phyloP scores from a whole-genome alignment of 2,329 filamentous ascomycete species.

The Xylariaceae sp. region DNA sequence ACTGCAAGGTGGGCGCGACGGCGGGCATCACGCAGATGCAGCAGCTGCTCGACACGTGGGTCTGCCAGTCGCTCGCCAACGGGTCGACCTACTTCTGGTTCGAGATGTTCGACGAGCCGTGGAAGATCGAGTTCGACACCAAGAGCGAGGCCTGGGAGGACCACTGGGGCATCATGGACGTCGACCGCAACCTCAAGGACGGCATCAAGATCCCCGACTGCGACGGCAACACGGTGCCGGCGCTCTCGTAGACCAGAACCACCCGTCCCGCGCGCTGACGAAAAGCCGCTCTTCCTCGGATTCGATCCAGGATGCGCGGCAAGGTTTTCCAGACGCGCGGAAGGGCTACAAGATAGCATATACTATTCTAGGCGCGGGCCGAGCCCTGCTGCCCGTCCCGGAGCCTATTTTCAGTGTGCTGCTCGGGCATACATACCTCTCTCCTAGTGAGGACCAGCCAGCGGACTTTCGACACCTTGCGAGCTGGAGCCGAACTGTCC shows the following conservation, averaged over 20 bases:
- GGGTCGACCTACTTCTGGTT: conserved; percentile 97
- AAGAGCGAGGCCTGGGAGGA: conserved; percentile 76
- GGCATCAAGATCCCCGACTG: conserved; percentile 86
- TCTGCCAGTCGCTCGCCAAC: conserved; percentile 72
- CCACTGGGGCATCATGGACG: conserved; percentile 88
- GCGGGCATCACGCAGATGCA: conserved; percentile 79
- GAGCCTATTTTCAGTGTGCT: not conserved
- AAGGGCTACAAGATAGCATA: not conserved
- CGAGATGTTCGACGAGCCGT: conserved; percentile 92
- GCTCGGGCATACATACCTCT: too few relatives aligned
- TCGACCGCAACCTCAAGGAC: conserved; percentile 72
- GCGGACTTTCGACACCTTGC: too few relatives aligned
- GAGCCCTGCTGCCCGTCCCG: not conserved
- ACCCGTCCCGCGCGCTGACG: too few relatives aligned
- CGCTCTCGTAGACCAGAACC: not conserved
- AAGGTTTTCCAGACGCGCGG: not conserved
- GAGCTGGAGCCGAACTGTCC: too few relatives aligned
- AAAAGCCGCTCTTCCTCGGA: too few relatives aligned
- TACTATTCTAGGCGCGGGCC: not conserved
- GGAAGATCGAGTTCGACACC: conserved; percentile 73
- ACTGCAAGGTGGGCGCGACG: conserved; percentile 61
- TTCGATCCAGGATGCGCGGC: not conserved
- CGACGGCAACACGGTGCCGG: conserved; percentile 60
- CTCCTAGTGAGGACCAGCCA: too few relatives aligned
- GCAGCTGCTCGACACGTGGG: conserved; percentile 75